Base-by-base conservation (phyloP, 2,329 filamentous ascomycete genomes). In the Incumbomyces lentus region DNA sequence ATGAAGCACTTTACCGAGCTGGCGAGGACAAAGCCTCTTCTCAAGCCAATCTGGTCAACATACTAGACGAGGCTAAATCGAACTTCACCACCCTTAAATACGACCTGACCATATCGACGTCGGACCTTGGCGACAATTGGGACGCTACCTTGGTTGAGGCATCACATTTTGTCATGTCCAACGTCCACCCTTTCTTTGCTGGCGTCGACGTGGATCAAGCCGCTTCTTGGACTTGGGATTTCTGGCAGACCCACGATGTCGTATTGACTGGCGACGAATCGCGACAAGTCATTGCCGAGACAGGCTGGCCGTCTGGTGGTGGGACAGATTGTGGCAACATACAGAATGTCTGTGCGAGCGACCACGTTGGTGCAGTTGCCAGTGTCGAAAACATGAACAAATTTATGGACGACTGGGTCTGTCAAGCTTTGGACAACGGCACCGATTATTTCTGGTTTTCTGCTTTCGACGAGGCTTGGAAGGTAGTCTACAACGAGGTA, bases 151-250 rank as follows among this genome's bases (percentile, higher is more conserved):
- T 96, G 14, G 84, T 84, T 0, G 57, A 67, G 3, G 73, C 79
- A 43, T 84, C 86, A 35, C 89, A 96, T 64, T 81, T 86, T 58
- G 81, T 96, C 65, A 95, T 96, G 89, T 84, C 86, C 56, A 96
- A 96, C 61, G 86, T 96, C 46, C 92, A 96, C 62, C 90, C 92
- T 0, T 95, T 96, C 73, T 96, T 96, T 61, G 84, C 82, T 0
- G 90, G 90, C 39, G 79, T 86, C 11, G 69, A 75, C 0, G 82
- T 80, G 2, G 69, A 76, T 2, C 62, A 75, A 1, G 86, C 87
- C 0, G 82, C 88, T 0, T 67, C 62, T 6, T 96, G 90, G 90
- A 94, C 90, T 0, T 86, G 73, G 67, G 66, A 65, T 13, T 96
- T 95, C 67, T 96, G 88, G 84, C 67, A 82, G 37, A 69, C 65